Percentiles rank a stretch among this genome's conserved stretches.
Conservation (phyloP, 169 alveolate species). For the Eimeria praecox region DNA sequence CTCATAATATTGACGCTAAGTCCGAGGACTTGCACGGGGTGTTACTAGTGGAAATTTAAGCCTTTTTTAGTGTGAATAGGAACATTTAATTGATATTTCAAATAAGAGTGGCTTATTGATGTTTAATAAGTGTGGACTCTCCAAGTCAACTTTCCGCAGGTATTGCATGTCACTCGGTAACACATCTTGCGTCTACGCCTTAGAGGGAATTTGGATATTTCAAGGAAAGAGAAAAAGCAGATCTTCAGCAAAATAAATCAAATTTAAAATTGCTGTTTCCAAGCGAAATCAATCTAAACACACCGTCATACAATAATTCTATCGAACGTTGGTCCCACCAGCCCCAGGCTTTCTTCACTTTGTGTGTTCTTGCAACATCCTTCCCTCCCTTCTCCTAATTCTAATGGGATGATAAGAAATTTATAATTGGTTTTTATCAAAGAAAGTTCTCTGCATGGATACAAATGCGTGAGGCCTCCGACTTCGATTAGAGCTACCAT, state of each 20-base stretch:
- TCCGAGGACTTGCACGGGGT: neutral
- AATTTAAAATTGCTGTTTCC: neutral
- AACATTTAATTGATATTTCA: neutral
- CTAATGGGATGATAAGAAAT: too few species aligned
- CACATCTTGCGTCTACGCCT: conserved; percentile 5
- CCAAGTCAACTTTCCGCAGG: conserved; percentile 51
- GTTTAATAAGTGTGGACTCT: neutral
- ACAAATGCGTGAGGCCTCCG: neutral
- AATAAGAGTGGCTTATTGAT: neutral
- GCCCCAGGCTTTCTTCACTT: neutral
- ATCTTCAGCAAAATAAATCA: neutral
- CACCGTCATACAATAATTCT: too few species aligned
- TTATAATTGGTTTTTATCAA: too few species aligned
- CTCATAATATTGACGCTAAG: neutral
- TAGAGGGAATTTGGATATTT: neutral
- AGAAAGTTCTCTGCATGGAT: neutral
- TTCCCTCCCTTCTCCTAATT: neutral
- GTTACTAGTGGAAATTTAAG: neutral
- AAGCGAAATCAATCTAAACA: neutral
- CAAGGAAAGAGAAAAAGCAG: neutral
- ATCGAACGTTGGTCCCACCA: neutral
- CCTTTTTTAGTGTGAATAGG: neutral
- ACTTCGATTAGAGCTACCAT: too few species aligned
- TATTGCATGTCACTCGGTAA: conserved; percentile 4
- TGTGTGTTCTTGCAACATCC: too few species aligned